Percentiles rank a stretch among this genome's conserved stretches.
phyloP scores from a whole-genome alignment of 2,329 filamentous ascomycete species.

The Aspergillus thermomutatus region DNA sequence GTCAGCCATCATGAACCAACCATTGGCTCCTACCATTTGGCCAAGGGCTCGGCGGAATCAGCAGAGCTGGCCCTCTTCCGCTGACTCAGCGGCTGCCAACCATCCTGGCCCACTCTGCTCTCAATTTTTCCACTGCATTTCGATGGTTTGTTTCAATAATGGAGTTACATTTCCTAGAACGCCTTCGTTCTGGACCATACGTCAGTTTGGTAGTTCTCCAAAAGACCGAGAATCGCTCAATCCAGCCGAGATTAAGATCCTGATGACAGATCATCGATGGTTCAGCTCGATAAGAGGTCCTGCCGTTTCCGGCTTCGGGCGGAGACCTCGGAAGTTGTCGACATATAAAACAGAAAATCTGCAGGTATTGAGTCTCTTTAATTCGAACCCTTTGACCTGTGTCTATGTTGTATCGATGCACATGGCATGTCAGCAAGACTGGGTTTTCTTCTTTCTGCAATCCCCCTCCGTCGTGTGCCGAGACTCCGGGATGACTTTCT shows the following conservation, averaged over 20 bases:
- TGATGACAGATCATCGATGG: neutral
- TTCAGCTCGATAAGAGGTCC: neutral
- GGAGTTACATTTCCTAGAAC: neutral
- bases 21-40: accelerated
- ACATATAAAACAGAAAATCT: no score
- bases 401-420: no score
- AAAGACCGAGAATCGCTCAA: no score
- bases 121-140: neutral
- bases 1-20: neutral
- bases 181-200: neutral
- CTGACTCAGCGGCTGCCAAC: neutral
- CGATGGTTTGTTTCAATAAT: neutral
- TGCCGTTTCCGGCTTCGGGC: no score
- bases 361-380: no score
- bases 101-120: neutral
- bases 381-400: no score
- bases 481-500: no score
- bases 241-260: neutral
- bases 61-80: neutral
- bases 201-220: no score
- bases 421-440: neutral
- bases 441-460: neutral
- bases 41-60: neutral
- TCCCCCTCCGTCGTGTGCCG: no score
- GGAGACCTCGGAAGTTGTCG: neutral